phyloP scores from a whole-genome alignment of 2,329 filamentous ascomycete species.

The Madurella mycetomatis region DNA sequence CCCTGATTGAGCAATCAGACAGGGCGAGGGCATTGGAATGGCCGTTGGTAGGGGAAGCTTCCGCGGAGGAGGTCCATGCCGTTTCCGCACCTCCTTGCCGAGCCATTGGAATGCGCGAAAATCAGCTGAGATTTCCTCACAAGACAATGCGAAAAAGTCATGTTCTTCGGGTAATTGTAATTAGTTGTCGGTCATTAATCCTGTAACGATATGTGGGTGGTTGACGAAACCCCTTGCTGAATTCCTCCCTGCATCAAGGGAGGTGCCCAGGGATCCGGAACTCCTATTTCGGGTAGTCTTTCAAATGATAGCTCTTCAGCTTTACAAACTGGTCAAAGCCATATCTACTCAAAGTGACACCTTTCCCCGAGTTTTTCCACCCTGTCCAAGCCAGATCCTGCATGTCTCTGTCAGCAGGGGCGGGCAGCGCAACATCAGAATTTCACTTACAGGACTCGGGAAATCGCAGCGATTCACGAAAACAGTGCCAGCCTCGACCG shows the following conservation, averaged over 20 bases:
- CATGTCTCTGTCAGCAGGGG: conserved; percentile 23
- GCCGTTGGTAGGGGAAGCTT: conserved; percentile 5
- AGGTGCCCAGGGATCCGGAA: conserved; percentile 3
- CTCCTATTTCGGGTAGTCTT: conserved; percentile 64
- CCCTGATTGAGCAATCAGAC: conserved; percentile 1
- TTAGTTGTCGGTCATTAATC: conserved; percentile 10
- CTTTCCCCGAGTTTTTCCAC: conserved; percentile 95
- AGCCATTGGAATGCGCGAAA: conserved; percentile 21
- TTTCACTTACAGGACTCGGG: conserved; percentile 72
- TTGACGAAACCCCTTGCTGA: conserved; percentile 16
- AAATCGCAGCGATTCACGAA: conserved; percentile 95
- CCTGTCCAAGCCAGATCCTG: conserved; percentile 94
- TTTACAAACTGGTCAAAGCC: conserved; percentile 96
- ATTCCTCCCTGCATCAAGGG: conserved; percentile 17
- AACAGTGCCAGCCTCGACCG: conserved; percentile 87
- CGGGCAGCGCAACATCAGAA: neutral
- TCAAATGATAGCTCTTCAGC: conserved; percentile 92
- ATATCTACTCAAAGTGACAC: conserved; percentile 81
- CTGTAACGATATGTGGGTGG: conserved; percentile 10
- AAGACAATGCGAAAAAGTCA: conserved; percentile 11
- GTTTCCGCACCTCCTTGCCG: conserved; percentile 19
- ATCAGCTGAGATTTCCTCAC: conserved; percentile 8
- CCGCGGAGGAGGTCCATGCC: conserved; percentile 8
- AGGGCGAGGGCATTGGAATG: conserved; percentile 19
- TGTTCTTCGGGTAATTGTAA: neutral